Percentiles rank a stretch among this genome's conserved stretches.
phyloP scores from a whole-genome alignment of 1,139 yeast species.

The Kodamaea sp. region DNA sequence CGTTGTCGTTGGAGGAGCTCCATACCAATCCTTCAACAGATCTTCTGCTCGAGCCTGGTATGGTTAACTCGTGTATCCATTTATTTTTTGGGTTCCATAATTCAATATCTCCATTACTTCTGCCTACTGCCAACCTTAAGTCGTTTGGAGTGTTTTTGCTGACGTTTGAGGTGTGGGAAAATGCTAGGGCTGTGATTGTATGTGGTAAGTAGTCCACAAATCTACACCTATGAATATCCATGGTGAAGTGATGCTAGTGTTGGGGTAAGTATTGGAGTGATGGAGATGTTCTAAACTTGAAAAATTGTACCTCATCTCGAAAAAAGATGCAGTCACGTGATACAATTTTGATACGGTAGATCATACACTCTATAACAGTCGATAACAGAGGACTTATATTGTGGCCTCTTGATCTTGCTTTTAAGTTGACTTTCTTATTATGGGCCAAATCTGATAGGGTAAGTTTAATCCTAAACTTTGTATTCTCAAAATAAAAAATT shows the following conservation, averaged over 20 bases:
- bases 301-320: constrained; percentile 13
- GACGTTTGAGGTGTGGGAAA: constrained; percentile 64
- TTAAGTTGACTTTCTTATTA: no score
- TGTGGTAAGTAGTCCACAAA: constrained; percentile 90
- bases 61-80: constrained; percentile 58
- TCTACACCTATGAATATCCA: constrained; percentile 89
- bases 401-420: no score
- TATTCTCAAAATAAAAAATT: no score
- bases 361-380: no score
- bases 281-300: constrained; percentile 1
- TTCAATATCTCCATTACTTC: constrained; percentile 93
- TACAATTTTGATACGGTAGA: no score
- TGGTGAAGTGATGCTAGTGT: constrained; percentile 20
- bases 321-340: constrained; percentile 11
- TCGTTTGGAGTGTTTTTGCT: constrained; percentile 55
- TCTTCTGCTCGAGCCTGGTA: constrained; percentile 80
- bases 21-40: constrained; percentile 90
- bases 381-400: no score
- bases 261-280: background rate
- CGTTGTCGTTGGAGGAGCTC: constrained; percentile 48
- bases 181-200: constrained; percentile 79
- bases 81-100: constrained; percentile 85
- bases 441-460: no score
- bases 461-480: no score
- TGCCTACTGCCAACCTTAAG: constrained; percentile 84